Evolutionary conservation across 2,329 filamentous ascomycete species (phyloP).

Genomic region (Fusarium sambucinum): DNA sequence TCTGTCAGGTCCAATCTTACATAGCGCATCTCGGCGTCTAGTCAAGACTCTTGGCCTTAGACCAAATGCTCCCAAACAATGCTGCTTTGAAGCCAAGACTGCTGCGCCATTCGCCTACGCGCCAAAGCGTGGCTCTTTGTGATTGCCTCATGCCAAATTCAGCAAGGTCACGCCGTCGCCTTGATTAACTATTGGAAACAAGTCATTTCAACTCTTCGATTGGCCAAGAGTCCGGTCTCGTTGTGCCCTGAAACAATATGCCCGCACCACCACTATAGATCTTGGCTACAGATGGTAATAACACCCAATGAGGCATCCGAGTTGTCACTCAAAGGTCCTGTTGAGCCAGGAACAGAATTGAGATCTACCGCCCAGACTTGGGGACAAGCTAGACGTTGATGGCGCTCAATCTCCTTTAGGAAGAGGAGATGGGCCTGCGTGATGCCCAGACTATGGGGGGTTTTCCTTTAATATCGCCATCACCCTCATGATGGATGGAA

Average conservation of each 20-base stretch:
- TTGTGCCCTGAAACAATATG: slow-evolving; percentile 39
- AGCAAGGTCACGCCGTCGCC: slow-evolving; percentile 14
- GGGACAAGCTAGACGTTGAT: slow-evolving; percentile 25
- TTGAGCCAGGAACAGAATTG: slow-evolving; percentile 34
- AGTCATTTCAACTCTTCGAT: slow-evolving; percentile 28
- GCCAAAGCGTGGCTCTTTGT: slow-evolving; percentile 34
- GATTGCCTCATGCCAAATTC: slow-evolving; percentile 26
- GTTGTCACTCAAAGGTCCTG: neutral
- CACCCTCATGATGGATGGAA: slow-evolving; percentile 12
- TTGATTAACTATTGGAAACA: slow-evolving; percentile 12
- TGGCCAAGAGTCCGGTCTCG: slow-evolving; percentile 15
- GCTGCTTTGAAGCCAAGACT: slow-evolving; percentile 16
- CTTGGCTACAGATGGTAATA: slow-evolving; percentile 11
- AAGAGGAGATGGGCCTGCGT: slow-evolving; percentile 7
- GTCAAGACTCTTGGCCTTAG: slow-evolving; percentile 36
- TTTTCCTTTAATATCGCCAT: slow-evolving; percentile 38
- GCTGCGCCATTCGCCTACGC: slow-evolving; percentile 28
- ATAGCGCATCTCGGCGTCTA: slow-evolving; percentile 22
- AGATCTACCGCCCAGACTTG: slow-evolving; percentile 38
- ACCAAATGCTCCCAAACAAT: neutral
- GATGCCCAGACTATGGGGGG: slow-evolving; percentile 17
- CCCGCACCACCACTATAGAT: slow-evolving; percentile 24
- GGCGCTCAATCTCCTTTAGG: slow-evolving; percentile 17
- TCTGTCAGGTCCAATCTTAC: slow-evolving; percentile 17
- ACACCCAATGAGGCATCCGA: slow-evolving; percentile 18